Conservation (phyloP, 257 asterid species). For the Ilex asprella region DNA sequence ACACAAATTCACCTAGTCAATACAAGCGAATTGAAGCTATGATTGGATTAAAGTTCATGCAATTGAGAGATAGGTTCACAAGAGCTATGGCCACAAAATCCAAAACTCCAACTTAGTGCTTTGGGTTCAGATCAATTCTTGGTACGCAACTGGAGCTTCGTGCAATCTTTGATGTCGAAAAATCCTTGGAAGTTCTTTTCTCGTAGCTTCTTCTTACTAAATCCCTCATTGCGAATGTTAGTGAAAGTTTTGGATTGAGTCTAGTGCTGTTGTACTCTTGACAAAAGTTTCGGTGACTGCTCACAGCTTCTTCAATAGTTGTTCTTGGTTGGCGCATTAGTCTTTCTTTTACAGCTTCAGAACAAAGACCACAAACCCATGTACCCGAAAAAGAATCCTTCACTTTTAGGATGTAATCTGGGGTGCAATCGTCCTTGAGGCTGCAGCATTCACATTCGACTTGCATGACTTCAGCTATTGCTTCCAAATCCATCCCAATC, state of each 20-base stretch:
- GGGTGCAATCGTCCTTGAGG: constrained; percentile 44
- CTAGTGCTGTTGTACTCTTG: constrained; percentile 34
- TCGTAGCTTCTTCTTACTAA: constrained; percentile 28
- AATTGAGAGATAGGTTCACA: too few species aligned
- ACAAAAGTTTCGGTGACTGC: constrained; percentile 24
- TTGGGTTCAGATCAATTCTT: constrained; percentile 19
- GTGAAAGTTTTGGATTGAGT: constrained; percentile 41
- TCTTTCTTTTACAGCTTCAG: constrained; percentile 43
- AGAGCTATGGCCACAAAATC: too few species aligned
- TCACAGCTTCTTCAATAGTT: constrained; percentile 37
- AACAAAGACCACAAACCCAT: constrained; percentile 63
- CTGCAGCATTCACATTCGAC: constrained; percentile 57
- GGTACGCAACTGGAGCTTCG: constrained; percentile 40
- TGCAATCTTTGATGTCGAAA: constrained; percentile 10
- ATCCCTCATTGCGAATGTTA: constrained; percentile 36
- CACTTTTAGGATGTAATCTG: constrained; percentile 23
- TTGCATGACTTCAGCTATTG: constrained; percentile 15
- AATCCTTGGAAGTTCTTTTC: constrained; percentile 11
- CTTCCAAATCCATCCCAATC: constrained; percentile 19
- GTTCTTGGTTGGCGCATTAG: background rate
- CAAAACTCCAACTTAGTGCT: background rate
- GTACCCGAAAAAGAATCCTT: constrained; percentile 34
- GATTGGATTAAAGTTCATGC: too few species aligned
- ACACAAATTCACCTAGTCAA: too few species aligned
- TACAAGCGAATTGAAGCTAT: too few species aligned